Conservation (phyloP, 495 filamentous ascomycete species). For the Podospora pseudocomata region DNA sequence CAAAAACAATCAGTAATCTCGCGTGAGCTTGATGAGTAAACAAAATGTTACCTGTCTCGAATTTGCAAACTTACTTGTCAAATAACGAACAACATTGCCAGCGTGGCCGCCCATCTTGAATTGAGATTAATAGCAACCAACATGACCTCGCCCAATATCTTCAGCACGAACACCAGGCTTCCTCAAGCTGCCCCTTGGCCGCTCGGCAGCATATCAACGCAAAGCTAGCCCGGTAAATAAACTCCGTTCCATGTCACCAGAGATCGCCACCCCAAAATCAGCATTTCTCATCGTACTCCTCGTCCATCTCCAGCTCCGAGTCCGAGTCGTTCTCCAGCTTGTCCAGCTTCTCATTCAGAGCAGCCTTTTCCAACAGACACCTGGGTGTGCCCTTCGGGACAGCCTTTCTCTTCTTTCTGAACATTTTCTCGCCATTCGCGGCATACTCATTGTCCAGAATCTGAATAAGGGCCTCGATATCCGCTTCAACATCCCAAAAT, state of each 20-base stretch:
- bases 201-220: not conserved
- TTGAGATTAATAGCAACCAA: not conserved
- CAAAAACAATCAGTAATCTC: not conserved
- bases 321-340: constrained; percentile 3
- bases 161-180: not conserved
- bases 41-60: not conserved
- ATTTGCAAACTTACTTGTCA: not conserved
- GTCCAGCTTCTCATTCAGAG: not conserved
- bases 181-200: not conserved
- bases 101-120: not conserved
- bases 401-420: constrained; percentile 3
- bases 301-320: not conserved
- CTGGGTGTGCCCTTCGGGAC: not conserved
- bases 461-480: not conserved
- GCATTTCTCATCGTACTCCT: not conserved
- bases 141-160: not conserved
- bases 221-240: not conserved
- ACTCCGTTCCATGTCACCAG: not conserved
- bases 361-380: not conserved
- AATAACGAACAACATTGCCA: not conserved
- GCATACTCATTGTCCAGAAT: not conserved
- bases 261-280: not conserved
- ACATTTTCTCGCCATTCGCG: not conserved
- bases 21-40: not conserved
- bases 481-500: constrained; percentile 6